Conservation (phyloP, 495 filamentous ascomycete species). For the Parachaetomium inaequale region DNA sequence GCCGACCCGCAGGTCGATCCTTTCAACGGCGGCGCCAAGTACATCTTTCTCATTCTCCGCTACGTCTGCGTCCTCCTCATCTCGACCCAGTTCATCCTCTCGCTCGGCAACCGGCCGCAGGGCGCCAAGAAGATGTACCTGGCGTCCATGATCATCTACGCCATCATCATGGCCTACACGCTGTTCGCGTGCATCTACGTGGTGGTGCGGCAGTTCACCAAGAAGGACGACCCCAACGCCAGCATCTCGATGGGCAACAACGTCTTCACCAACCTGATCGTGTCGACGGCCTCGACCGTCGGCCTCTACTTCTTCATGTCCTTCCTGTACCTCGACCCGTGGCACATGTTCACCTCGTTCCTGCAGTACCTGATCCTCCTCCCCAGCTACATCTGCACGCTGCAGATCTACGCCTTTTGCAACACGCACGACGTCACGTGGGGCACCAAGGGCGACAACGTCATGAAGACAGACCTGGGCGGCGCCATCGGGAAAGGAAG, state of each 20-base stretch:
- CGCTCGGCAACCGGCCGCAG: slow-evolving; percentile 97
- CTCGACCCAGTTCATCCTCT: slow-evolving; percentile 92
- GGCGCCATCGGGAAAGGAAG: slow-evolving; percentile 68
- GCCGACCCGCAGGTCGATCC: slow-evolving; percentile 78
- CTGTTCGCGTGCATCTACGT: slow-evolving; percentile 84
- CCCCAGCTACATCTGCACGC: slow-evolving; percentile 90
- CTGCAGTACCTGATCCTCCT: slow-evolving; percentile 93
- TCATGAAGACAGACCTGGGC: slow-evolving; percentile 85
- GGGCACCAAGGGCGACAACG: slow-evolving; percentile 99
- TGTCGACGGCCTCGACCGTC: slow-evolving; percentile 82
- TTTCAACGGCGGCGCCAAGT: slow-evolving; percentile 78
- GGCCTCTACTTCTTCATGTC: slow-evolving; percentile 95
- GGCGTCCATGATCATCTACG: slow-evolving; percentile 78
- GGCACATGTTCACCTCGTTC: slow-evolving; percentile 97
- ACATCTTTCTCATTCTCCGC: slow-evolving; percentile 81
- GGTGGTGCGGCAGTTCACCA: slow-evolving; percentile 66
- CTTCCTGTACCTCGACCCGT: slow-evolving; percentile 95
- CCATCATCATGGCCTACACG: slow-evolving; percentile 94
- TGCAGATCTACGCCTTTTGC: slow-evolving; percentile 99
- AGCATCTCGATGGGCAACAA: slow-evolving; percentile 67
- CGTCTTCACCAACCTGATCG: slow-evolving; percentile 89
- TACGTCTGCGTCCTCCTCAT: slow-evolving; percentile 85
- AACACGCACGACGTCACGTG: slow-evolving; percentile 99
- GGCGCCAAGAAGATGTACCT: slow-evolving; percentile 92
- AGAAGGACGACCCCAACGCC: slow-evolving; percentile 43